Conservation (phyloP, 495 filamentous ascomycete genomes). For the Aspergillus avenaceus region DNA sequence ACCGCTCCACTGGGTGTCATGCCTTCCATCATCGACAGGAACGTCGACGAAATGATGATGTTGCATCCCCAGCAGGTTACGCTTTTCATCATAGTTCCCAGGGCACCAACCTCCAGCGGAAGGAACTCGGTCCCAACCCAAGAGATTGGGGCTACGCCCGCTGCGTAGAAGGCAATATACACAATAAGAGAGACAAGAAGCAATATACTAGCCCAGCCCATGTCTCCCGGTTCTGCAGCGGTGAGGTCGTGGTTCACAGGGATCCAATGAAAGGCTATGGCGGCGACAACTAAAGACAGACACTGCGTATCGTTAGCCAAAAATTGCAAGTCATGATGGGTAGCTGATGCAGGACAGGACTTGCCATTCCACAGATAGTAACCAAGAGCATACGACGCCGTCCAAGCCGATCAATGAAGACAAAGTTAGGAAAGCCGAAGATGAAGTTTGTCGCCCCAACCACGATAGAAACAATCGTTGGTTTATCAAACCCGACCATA, state of each 20-base stretch:
- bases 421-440: slow-evolving; percentile 44
- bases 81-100: slow-evolving; percentile 49
- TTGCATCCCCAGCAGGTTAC: slow-evolving; percentile 48
- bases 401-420: slow-evolving; percentile 42
- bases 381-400: slow-evolving; percentile 40
- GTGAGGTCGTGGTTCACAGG: slow-evolving; percentile 39
- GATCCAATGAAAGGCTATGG: slow-evolving; percentile 46
- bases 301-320: slow-evolving; percentile 1
- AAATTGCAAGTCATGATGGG: not conserved
- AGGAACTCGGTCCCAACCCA: slow-evolving; percentile 47
- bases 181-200: slow-evolving; percentile 38
- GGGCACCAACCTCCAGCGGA: slow-evolving; percentile 46
- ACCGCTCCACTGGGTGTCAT: slow-evolving; percentile 46
- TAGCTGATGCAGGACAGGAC: not conserved
- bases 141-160: slow-evolving; percentile 42
- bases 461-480: slow-evolving; percentile 43
- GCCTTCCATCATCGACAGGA: slow-evolving; percentile 47
- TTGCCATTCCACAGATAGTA: slow-evolving; percentile 39
- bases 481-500: slow-evolving; percentile 46
- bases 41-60: slow-evolving; percentile 48
- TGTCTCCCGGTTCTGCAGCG: slow-evolving; percentile 16
- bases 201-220: slow-evolving; percentile 32
- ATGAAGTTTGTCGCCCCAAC: slow-evolving; percentile 50
- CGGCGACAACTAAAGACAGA: slow-evolving; percentile 33
- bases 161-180: slow-evolving; percentile 44